phyloP scores from a whole-genome alignment of 73 alveolate genomes.

The Tetrahymena borealis region DNA sequence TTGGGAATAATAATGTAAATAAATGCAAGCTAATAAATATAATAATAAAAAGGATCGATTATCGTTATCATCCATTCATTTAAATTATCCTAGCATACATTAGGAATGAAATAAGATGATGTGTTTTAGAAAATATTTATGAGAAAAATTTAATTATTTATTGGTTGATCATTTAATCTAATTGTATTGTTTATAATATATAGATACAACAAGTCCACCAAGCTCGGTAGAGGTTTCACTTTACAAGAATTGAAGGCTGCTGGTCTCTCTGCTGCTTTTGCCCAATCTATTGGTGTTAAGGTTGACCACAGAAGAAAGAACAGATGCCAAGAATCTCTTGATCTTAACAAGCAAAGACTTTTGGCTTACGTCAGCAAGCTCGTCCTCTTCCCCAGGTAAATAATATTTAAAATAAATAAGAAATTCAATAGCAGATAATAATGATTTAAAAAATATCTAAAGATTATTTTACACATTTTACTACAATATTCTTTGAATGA shows the following conservation, averaged over 20 bases:
- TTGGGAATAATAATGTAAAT: no score
- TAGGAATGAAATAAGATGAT: no score
- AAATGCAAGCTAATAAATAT: no score
- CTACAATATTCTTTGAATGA: background rate
- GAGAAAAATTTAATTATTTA: no score
- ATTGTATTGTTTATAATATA: background rate
- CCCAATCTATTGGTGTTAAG: constrained; percentile 95
- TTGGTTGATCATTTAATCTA: background rate
- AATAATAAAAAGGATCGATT: no score
- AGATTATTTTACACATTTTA: background rate
- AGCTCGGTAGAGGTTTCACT: constrained; percentile 96
- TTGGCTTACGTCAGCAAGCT: constrained; percentile 84
- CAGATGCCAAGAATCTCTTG: constrained; percentile 76
- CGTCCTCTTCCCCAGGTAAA: constrained; percentile 84
- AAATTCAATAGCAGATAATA: background rate
- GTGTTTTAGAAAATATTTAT: no score
- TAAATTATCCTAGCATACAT: no score
- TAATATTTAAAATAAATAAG: background rate
- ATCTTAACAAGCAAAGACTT: constrained; percentile 86
- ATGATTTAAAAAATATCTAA: no score
- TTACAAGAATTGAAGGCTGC: constrained; percentile 87
- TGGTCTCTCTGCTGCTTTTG: constrained; percentile 81
- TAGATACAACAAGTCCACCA: constrained; percentile 32
- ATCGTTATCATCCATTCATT: no score
- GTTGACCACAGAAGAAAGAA: constrained; percentile 98